These are phyloP conservation scores for Tuber brumale DNA, from an alignment of 495 filamentous ascomycete genomes.

Conservation along the genomic window DNA sequence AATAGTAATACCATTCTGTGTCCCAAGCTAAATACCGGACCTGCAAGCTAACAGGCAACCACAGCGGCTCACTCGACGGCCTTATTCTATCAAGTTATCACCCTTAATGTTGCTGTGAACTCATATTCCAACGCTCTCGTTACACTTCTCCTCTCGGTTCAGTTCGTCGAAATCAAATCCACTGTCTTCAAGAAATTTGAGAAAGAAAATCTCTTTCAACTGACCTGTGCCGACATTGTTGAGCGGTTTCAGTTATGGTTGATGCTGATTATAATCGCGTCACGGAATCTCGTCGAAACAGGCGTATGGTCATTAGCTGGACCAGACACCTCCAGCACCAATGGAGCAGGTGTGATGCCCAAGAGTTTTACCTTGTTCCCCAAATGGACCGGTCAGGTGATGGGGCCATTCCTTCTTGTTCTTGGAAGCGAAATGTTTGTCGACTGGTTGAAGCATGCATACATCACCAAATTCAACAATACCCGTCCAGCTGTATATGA, in stretches of 20 bases:
- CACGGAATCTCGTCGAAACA: constrained; percentile 90
- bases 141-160: constrained; percentile 84
- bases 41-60: constrained; percentile 13
- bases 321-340: constrained; percentile 39
- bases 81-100: constrained; percentile 94
- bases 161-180: constrained; percentile 97
- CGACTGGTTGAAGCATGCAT: constrained; percentile 95
- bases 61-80: constrained; percentile 78
- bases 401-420: constrained; percentile 86
- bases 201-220: constrained; percentile 93
- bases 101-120: constrained; percentile 95
- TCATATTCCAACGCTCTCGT: constrained; percentile 95
- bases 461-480: constrained; percentile 98
- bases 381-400: constrained; percentile 75
- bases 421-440: constrained; percentile 94
- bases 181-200: constrained; percentile 97
- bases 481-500: constrained; percentile 81
- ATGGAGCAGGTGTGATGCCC: constrained; percentile 63
- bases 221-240: constrained; percentile 93
- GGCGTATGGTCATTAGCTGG: constrained; percentile 58
- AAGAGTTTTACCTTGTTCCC: constrained; percentile 84
- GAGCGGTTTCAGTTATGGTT: constrained; percentile 97
- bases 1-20: constrained; percentile 31
- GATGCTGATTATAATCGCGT: constrained; percentile 90
- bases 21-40: neutral